Evolutionary conservation across 805 yeast genomes (phyloP), one percentile per base, ranked within the genome.

Genomic region (Wickerhamomyces hampshirensis): DNA sequence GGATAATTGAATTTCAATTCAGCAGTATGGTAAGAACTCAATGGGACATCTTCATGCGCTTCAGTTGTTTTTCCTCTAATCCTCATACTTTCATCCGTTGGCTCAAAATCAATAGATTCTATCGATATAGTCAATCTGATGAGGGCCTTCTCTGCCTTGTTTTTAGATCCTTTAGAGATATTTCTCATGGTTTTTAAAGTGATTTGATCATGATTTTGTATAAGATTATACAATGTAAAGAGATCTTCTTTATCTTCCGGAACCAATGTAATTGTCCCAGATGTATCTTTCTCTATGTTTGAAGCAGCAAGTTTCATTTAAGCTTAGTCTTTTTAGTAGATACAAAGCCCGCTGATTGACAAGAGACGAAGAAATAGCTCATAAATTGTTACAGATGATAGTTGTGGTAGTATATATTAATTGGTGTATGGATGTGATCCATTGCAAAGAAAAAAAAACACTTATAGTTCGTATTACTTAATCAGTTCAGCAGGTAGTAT

Each of bases 191-290:
- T 84, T 42, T 71, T 70, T 37, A 89, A 64, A 39, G 76, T 75
- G 5, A 91, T 68, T 44, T 75, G 80, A 61, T 93, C 98, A 15
- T 81, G 84, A 37, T 75, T 73, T 33, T 78, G 80, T 3, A 93
- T 68, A 18, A 93, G 64, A 53, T 91, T 93, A 65, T 87, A 87
- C 4, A 86, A 55, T 18, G 84, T 79, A 87, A 96, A 93, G 42
- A 93, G 66, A 58, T 91, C 98, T 50, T 91, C 97, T 32, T 83
- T 76, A 50, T 93, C 98, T 51, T 89, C 84, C 0, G 97, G 89
- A 4, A 77, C 63, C 15, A 91, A 57, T 1, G 84, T 69, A 15
- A 86, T 68, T 3, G 70, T 60, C 5, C 91, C 94, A 39, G 81
- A 70, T 34, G 70, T 65, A 45, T 80, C 86, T 44, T 73, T 77